These are phyloP conservation scores for Lachnellula subtilissima DNA, from an alignment of 2,329 filamentous ascomycete genomes.

Conservation along the genomic window DNA sequence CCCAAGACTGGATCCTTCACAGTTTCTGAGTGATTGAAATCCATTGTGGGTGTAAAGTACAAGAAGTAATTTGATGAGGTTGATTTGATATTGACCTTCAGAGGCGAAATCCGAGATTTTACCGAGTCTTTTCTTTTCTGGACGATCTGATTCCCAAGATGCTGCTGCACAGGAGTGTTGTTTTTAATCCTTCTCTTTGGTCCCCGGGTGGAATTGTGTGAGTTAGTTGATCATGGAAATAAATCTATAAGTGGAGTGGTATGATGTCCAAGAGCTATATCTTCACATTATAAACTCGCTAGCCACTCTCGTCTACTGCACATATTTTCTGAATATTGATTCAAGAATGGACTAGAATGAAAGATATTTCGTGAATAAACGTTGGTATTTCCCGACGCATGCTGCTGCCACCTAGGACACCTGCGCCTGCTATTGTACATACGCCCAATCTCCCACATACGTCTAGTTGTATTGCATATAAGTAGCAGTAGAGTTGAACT, in stretches of 20 bases:
- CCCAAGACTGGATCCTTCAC: constrained; percentile 11
- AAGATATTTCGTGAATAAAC: neutral
- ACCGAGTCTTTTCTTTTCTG: neutral
- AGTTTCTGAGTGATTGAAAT: constrained; percentile 13
- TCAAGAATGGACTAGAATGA: neutral
- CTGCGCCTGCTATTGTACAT: constrained; percentile 32
- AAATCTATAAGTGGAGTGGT: no score
- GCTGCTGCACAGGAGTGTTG: no score
- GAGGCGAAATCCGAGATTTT: neutral
- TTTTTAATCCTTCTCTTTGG: no score
- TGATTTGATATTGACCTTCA: neutral
- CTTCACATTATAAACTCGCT: no score
- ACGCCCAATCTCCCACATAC: constrained; percentile 12
- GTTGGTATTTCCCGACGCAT: constrained; percentile 5
- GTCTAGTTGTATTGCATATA: constrained; percentile 98
- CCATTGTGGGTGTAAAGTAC: neutral
- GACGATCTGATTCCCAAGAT: neutral
- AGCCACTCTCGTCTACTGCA: no score
- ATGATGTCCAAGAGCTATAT: no score
- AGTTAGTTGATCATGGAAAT: no score
- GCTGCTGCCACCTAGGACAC: constrained; percentile 29
- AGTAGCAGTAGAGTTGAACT: constrained; percentile 97
- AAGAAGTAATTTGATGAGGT: neutral
- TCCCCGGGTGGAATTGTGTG: no score
- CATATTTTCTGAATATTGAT: neutral